These are phyloP conservation scores for Brassica cretica DNA, from an alignment of 345 rosid genomes.

Conservation along the genomic window DNA sequence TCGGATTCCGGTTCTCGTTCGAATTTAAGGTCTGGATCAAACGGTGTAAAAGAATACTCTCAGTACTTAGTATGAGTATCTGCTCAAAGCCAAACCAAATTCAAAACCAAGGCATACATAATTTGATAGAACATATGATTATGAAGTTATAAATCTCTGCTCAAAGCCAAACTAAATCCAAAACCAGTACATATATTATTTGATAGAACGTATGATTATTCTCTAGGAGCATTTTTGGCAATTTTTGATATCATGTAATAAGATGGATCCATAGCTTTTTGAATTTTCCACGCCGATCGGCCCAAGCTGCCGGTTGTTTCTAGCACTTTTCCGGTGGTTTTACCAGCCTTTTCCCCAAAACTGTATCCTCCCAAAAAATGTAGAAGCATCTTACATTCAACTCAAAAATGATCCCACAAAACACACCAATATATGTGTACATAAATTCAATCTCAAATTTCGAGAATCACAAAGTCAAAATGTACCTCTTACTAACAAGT, in stretches of 20 bases:
- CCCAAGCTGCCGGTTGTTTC: conserved; percentile 68
- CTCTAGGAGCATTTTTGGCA: conserved; percentile 40
- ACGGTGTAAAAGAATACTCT: no score
- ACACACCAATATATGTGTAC: not conserved
- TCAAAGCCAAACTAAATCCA: not conserved
- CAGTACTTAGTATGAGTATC: no score
- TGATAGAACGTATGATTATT: not conserved
- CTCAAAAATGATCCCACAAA: not conserved
- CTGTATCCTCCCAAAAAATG: conserved; percentile 32
- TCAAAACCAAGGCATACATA: no score
- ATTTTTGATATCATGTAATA: conserved; percentile 48
- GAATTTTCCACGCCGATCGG: conserved; percentile 61
- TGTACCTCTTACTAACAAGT: conserved; percentile 53
- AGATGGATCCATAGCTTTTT: conserved; percentile 64
- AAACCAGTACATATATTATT: not conserved
- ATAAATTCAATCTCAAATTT: not conserved
- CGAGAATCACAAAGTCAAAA: not conserved
- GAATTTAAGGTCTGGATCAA: no score
- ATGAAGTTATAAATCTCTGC: not conserved
- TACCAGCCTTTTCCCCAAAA: conserved; percentile 70
- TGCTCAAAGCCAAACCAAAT: no score
- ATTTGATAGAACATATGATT: no score
- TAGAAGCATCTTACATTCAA: not conserved
- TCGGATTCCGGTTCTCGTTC: no score
- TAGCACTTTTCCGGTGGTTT: conserved; percentile 59